Evolutionary conservation across 805 yeast genomes (phyloP), one percentile per base, ranked within the genome.

Genomic region (Yamadazyma olivae): DNA sequence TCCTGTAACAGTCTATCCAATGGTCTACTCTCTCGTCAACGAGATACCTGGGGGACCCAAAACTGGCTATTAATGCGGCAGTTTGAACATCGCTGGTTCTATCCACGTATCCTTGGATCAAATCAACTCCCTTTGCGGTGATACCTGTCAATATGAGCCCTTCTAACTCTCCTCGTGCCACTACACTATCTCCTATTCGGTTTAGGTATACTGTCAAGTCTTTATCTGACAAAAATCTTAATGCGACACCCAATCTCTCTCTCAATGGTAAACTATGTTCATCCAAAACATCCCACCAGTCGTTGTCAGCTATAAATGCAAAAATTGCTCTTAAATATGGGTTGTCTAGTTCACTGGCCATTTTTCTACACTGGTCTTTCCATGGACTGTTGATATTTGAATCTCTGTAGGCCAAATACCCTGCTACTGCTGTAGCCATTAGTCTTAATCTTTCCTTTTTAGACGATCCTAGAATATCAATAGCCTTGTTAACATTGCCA

Each of bases 271-370:
- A 69, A 1, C 95, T 83, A 14, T 83, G 79, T 51, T 91, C 97
- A 53, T 88, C 95, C 35, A 91, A 67, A 1, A 91, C 95, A 51
- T 88, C 97, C 81, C 91, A 83, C 97, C 98, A 91, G 45, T 90
- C 93, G 30, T 87, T 84, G 53, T 91, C 96, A 0, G 96, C 89
- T 36, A 91, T 83, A 49, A 81, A 91, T 0, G 96, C 96, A 67
- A 91, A 91, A 1, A 91, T 85, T 0, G 95, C 96, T 29, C 97
- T 66, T 41, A 91, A 61, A 54, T 91, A 91, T 0, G 98, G 96
- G 51, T 86, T 82, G 9, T 83, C 91, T 38, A 91, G 67, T 48
- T 88, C 96, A n/a, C 84, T 75, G 0, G 97, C 85, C 71, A 91
- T 75, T 39, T 74, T 73, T 36, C 96, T 79, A 56, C 97, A 91